A percentile compares a stretch with the other conserved stretches of the same genome.
These are phyloP conservation scores for Euphorbia pulcherrima DNA, from an alignment of 345 rosid species.

Conservation along the genomic window DNA sequence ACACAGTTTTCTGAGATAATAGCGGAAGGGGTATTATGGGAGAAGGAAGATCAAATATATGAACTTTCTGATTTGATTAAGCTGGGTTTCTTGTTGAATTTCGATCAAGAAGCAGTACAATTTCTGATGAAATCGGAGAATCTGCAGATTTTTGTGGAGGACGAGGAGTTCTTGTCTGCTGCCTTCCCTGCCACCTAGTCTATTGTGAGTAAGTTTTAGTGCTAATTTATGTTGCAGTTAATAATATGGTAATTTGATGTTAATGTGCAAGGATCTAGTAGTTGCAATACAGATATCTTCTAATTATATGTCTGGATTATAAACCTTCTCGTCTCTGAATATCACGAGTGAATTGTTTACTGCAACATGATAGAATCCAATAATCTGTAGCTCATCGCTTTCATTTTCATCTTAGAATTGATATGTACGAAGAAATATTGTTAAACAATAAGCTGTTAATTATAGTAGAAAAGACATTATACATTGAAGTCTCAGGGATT, in stretches of 20 bases:
- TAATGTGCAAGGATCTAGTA: background rate
- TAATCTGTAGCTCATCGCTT: no score
- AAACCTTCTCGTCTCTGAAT: no score
- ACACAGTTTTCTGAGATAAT: slow-evolving; percentile 47
- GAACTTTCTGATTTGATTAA: slow-evolving; percentile 51
- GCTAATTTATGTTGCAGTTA: background rate
- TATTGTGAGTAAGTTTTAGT: background rate
- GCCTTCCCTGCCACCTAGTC: slow-evolving; percentile 27
- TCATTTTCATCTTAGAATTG: no score
- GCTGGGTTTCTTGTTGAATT: slow-evolving; percentile 49
- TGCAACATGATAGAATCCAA: background rate
- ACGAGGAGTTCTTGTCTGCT: slow-evolving; percentile 44
- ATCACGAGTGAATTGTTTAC: background rate
- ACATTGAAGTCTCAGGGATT: background rate
- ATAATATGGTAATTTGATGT: background rate
- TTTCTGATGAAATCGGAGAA: slow-evolving; percentile 55
- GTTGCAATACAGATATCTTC: background rate
- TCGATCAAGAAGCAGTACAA: slow-evolving; percentile 42
- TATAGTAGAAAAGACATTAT: background rate
- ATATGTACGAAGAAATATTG: background rate
- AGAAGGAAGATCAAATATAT: slow-evolving; percentile 40
- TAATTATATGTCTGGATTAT: no score
- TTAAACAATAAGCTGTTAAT: background rate
- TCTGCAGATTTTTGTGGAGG: slow-evolving; percentile 46
- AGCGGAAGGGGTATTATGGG: slow-evolving; percentile 52